Evolutionary conservation across 371 early-diverging fungal genomes (phyloP).

Genomic region (Mortierella sp.): DNA sequence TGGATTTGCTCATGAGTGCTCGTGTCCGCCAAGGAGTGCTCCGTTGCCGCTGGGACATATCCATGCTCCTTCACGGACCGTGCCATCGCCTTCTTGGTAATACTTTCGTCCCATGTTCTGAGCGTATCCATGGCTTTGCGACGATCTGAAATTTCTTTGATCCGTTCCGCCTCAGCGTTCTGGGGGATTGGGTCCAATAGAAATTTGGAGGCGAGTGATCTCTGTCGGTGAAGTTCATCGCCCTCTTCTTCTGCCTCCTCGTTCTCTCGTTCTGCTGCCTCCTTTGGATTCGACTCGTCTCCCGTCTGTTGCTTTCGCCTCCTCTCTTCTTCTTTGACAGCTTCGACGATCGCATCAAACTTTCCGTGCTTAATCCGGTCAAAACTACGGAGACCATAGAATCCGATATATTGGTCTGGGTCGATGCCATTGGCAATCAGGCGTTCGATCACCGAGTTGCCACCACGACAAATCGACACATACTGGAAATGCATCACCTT

Average conservation of each 20-base stretch:
- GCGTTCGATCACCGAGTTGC: conserved; percentile 73
- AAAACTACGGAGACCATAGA: conserved; percentile 81
- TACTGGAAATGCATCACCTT: conserved; percentile 89
- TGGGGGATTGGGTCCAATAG: conserved; percentile 28
- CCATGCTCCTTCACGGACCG: conserved; percentile 30
- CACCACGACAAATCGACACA: conserved; percentile 83
- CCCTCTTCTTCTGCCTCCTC: not conserved
- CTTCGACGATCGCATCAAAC: conserved; percentile 42
- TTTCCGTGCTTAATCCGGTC: conserved; percentile 62
- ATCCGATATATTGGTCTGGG: conserved; percentile 78
- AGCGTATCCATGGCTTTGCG: conserved; percentile 22
- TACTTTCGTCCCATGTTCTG: conserved; percentile 43
- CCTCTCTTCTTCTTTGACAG: conserved; percentile 27
- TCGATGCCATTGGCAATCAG: conserved; percentile 75
- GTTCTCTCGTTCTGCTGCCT: not conserved
- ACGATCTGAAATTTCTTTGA: conserved; percentile 24
- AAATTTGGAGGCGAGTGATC: conserved; percentile 19
- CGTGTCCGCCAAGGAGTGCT: conserved; percentile 12
- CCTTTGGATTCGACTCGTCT: not conserved
- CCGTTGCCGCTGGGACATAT: conserved; percentile 35
- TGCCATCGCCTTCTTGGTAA: conserved; percentile 33
- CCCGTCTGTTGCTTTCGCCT: not conserved
- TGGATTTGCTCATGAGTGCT: conserved; percentile 14
- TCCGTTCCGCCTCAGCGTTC: conserved; percentile 27
- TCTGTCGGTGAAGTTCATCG: not conserved